phyloP scores from a whole-genome alignment of 116 monocot species.

The Thalassia testudinum region DNA sequence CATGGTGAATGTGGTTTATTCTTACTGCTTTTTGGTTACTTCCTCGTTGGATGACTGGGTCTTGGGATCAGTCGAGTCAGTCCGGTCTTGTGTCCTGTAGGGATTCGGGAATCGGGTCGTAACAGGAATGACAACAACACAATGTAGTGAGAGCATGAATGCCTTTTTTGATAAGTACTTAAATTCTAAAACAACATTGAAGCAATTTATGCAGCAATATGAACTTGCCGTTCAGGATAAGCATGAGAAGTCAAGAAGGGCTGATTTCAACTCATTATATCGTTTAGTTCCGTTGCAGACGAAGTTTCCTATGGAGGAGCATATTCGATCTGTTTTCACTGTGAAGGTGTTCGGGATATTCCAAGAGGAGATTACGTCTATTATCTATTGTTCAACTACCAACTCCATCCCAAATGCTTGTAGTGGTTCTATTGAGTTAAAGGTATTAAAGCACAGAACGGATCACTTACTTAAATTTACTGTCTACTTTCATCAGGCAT shows the following conservation, averaged over 20 bases:
- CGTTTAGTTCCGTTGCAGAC: not conserved
- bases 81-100: no score
- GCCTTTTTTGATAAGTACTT: conserved; percentile 9
- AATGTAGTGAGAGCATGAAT: conserved; percentile 2
- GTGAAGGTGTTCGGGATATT: conserved; percentile 11
- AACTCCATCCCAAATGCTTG: no score
- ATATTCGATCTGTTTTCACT: conserved; percentile 12
- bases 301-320: conserved; percentile 8
- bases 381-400: no score
- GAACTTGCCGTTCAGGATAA: conserved; percentile 7
- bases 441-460: no score
- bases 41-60: no score
- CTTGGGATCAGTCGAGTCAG: no score
- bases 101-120: no score
- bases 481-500: no score
- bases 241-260: conserved; percentile 6
- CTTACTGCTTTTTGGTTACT: no score
- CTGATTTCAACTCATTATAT: conserved; percentile 1
- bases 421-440: no score
- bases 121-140: conserved; percentile 9
- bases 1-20: no score
- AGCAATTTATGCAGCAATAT: conserved; percentile 14
- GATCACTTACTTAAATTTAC: no score
- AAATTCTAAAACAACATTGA: conserved; percentile 5
- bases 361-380: conserved; percentile 11